Conservation (phyloP, 306 rosid species). For the Vigna trinervia region DNA sequence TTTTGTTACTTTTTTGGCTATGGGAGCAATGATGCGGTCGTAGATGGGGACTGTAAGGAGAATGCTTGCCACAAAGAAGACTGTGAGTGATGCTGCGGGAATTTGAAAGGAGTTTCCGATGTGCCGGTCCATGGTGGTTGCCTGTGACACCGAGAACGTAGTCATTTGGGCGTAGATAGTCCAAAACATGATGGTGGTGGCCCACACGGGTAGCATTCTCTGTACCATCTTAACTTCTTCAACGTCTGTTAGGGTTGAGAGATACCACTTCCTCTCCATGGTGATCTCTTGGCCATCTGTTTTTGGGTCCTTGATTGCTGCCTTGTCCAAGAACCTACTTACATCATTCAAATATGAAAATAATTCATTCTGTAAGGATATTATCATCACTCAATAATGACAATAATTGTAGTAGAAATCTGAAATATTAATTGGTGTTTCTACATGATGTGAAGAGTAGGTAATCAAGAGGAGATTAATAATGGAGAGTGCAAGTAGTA, state of each 20-base stretch:
- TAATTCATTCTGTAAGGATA: neutral
- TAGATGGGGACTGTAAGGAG: slow-evolving; percentile 74
- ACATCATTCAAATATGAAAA: neutral
- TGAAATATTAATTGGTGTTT: too few relatives aligned
- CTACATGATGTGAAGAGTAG: too few relatives aligned
- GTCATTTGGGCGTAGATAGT: slow-evolving; percentile 84
- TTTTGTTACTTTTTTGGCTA: slow-evolving; percentile 48
- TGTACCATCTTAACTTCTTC: slow-evolving; percentile 78
- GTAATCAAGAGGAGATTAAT: neutral
- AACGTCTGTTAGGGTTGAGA: slow-evolving; percentile 77
- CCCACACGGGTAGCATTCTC: slow-evolving; percentile 90
- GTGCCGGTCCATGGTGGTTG: slow-evolving; percentile 80
- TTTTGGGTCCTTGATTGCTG: slow-evolving; percentile 64
- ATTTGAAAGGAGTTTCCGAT: slow-evolving; percentile 71
- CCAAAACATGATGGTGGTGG: slow-evolving; percentile 83
- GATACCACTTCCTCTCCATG: slow-evolving; percentile 59
- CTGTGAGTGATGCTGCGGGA: slow-evolving; percentile 78
- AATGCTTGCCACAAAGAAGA: slow-evolving; percentile 72
- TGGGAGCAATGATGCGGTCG: slow-evolving; percentile 65
- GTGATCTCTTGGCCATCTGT: neutral
- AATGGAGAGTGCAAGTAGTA: neutral
- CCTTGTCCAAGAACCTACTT: slow-evolving; percentile 81
- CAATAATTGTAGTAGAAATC: neutral
- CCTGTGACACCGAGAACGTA: slow-evolving; percentile 84
- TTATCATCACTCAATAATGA: neutral